Evolutionary conservation across 2,329 filamentous ascomycete genomes (phyloP), one percentile per base, ranked within the genome.

Genomic region (Talaromyces sp.): DNA sequence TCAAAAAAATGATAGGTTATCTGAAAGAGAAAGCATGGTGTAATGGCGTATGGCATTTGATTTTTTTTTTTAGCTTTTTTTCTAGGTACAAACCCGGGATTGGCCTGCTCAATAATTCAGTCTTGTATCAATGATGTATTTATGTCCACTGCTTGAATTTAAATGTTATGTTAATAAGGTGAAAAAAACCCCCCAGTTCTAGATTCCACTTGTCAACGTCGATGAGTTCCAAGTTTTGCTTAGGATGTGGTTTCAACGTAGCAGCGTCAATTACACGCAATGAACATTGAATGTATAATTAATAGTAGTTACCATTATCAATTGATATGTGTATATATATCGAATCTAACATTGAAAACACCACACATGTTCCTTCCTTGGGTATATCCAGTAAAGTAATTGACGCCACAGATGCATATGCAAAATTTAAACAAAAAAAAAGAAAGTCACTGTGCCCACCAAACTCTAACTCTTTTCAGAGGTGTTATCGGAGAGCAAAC

Each of bases 401-500:
- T n/a, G 27, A 27, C 49, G 15, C 30, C 30, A 56, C 22, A 36
- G 25, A 56, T 56, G 30, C 30, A 25, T 36, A 42, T 17, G 54
- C 30, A n/a, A 49, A 55, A 44, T 39, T 55, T 3, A 39, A 19
- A 27, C 32, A 52, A 33, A 58, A 53, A 58, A 53, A 28, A 58
- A 60, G 25, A 55, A 44, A 44, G 49, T 49, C 33, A 36, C 15
- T 5, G 13, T 36, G 15, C 5, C 13, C 13, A 36, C 33, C 13
- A 6, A 17, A 54, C 17, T n/a, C 52, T 33, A 54, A 7, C 7
- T 30, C 27, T 8, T 30, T n/a, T n/a, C 4, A n/a, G 22, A 54
- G 27, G 52, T 54, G 62, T 33, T 58, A 13, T 59, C 52, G 51
- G 66, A 69, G 22, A 80, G 66, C 4, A 80, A 67, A 0, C 78